Evolutionary conservation across 106 monocot species (phyloP), one percentile per base, ranked within the genome.

Genomic region (Iris macrosiphon): DNA sequence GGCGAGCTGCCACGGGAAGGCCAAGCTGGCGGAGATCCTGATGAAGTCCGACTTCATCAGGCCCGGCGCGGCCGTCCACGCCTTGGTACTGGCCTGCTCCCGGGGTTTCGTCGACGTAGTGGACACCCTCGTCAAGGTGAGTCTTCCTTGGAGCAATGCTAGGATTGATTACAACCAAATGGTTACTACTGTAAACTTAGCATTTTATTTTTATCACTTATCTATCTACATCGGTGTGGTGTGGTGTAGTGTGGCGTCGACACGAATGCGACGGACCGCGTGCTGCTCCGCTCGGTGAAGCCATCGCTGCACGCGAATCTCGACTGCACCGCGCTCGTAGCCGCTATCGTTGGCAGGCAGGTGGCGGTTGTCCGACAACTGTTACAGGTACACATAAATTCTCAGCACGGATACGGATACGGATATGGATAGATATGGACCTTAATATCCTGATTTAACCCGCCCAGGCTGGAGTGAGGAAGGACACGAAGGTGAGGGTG

Each of bases 161-260:
- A n/a, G n/a, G n/a, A n/a, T n/a, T n/a, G n/a, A n/a, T n/a, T n/a
- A n/a, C n/a, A n/a, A n/a, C n/a, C n/a, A n/a, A n/a, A n/a, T n/a
- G n/a, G n/a, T n/a, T n/a, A n/a, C n/a, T n/a, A n/a, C n/a, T n/a
- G n/a, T n/a, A n/a, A n/a, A n/a, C n/a, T n/a, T n/a, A n/a, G n/a
- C n/a, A n/a, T n/a, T n/a, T n/a, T n/a, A n/a, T n/a, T n/a, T n/a
- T n/a, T n/a, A n/a, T n/a, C n/a, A n/a, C n/a, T n/a, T n/a, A n/a
- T n/a, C n/a, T n/a, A n/a, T n/a, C n/a, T n/a, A n/a, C n/a, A n/a
- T n/a, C n/a, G n/a, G n/a, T n/a, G n/a, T n/a, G n/a, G n/a, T n/a
- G n/a, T n/a, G n/a, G n/a, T n/a, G n/a, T 79, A 94, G 93, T 70
- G 65, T 35, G 81, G 93, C 3, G 81, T 75, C 20, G 78, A 94